These are phyloP conservation scores for Trypethelium eluteriae DNA, from an alignment of 495 filamentous ascomycete genomes.

Conservation along the genomic window DNA sequence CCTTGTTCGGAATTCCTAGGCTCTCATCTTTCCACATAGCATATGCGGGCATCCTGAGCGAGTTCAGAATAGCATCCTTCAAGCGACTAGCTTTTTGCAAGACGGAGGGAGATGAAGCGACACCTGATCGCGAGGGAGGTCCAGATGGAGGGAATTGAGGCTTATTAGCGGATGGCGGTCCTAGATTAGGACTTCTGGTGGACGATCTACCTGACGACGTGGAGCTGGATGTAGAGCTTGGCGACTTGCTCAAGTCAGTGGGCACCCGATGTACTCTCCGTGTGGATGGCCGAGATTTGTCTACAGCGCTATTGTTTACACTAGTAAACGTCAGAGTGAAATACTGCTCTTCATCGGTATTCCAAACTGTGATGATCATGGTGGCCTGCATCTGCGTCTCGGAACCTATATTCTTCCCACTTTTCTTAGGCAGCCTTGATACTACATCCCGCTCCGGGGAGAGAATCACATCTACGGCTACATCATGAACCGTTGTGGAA, in stretches of 20 bases:
- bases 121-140: constrained; percentile 44
- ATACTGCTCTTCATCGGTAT: constrained; percentile 50
- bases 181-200: constrained; percentile 14
- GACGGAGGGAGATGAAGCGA: constrained; percentile 47
- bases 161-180: constrained; percentile 15
- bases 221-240: constrained; percentile 27
- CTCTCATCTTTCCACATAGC: constrained; percentile 67
- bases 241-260: constrained; percentile 16
- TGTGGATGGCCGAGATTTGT: constrained; percentile 18
- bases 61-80: constrained; percentile 64
- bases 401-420: constrained; percentile 29
- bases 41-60: constrained; percentile 57
- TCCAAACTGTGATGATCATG: constrained; percentile 62
- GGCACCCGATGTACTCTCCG: constrained; percentile 26
- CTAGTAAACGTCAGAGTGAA: constrained; percentile 59
- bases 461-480: constrained; percentile 52
- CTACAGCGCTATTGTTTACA: constrained; percentile 33
- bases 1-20: constrained; percentile 56
- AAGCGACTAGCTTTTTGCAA: constrained; percentile 58
- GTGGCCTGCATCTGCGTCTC: constrained; percentile 44
- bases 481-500: constrained; percentile 38
- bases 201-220: constrained; percentile 25
- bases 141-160: constrained; percentile 53
- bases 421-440: constrained; percentile 18
- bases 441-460: constrained; percentile 29